phyloP scores from a whole-genome alignment of 257 asterid genomes.

The Oldenlandia corymbosa region DNA sequence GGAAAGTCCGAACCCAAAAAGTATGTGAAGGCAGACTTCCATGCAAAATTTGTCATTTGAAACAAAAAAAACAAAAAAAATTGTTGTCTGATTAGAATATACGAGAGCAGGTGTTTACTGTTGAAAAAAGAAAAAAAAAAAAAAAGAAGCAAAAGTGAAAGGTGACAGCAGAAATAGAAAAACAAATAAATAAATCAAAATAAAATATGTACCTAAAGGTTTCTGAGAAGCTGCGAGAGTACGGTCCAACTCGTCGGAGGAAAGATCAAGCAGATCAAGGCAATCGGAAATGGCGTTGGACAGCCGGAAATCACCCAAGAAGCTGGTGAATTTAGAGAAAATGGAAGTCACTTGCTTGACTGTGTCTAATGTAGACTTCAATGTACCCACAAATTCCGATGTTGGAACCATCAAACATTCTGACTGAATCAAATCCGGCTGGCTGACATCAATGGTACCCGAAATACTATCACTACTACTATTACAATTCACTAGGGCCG shows the following conservation, averaged over 20 bases:
- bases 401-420: conserved; percentile 50
- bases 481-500: neutral
- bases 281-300: conserved; percentile 61
- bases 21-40: too few relatives aligned
- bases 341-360: conserved; percentile 44
- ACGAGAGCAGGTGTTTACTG: too few relatives aligned
- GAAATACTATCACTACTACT: too few relatives aligned
- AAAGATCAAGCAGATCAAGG: conserved; percentile 62
- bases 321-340: conserved; percentile 37
- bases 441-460: too few relatives aligned
- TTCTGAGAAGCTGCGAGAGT: conserved; percentile 50
- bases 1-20: neutral
- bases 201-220: conserved; percentile 34
- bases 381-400: conserved; percentile 39
- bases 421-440: conserved; percentile 22
- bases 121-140: too few relatives aligned
- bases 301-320: conserved; percentile 51
- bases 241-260: conserved; percentile 52
- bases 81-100: too few relatives aligned
- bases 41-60: too few relatives aligned
- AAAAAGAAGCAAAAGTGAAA: too few relatives aligned
- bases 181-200: too few relatives aligned
- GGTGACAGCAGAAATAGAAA: too few relatives aligned
- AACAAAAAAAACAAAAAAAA: too few relatives aligned
- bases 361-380: conserved; percentile 37